A percentile compares a stretch with the other conserved stretches of the same genome.
Evolutionary conservation across 164 flowering plant genomes (phyloP).

Genomic region (Euptelea pleiosperma): DNA sequence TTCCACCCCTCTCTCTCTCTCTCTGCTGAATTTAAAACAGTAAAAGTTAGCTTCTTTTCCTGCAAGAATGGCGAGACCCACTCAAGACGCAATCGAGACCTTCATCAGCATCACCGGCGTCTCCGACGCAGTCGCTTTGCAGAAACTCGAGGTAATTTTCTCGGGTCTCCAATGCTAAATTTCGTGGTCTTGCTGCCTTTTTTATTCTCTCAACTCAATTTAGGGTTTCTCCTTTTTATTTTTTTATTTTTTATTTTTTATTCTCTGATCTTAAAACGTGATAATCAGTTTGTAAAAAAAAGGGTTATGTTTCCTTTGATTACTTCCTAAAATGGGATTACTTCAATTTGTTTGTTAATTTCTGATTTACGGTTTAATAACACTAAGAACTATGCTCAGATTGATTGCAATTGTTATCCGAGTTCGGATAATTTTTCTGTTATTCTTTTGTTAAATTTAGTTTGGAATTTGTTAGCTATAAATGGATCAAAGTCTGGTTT

Average conservation of each 20-base stretch:
- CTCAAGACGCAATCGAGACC: conserved; percentile 72
- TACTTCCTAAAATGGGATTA: neutral
- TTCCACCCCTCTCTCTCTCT: conserved; percentile 6
- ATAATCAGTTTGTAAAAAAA: neutral
- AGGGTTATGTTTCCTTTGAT: conserved; percentile 12
- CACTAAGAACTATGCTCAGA: too few species aligned
- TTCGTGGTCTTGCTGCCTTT: neutral
- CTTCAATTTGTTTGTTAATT: neutral
- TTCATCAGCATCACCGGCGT: conserved; percentile 85
- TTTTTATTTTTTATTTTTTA: neutral
- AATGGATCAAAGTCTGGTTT: too few species aligned
- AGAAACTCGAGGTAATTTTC: conserved; percentile 52
- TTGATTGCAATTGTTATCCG: too few species aligned
- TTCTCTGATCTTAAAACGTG: neutral
- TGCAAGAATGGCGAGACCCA: conserved; percentile 54
- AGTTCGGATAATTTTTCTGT: too few species aligned
- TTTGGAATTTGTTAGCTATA: too few species aligned
- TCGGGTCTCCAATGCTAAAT: neutral
- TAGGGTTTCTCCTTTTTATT: conserved; percentile 1
- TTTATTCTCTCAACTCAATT: too few species aligned
- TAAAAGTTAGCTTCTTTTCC: neutral
- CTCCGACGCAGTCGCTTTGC: conserved; percentile 59
- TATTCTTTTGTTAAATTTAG: neutral
- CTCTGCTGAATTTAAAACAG: neutral
- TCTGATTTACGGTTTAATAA: too few species aligned